phyloP scores from a whole-genome alignment of 2,329 filamentous ascomycete species.

The Pestalotiopsis fici region DNA sequence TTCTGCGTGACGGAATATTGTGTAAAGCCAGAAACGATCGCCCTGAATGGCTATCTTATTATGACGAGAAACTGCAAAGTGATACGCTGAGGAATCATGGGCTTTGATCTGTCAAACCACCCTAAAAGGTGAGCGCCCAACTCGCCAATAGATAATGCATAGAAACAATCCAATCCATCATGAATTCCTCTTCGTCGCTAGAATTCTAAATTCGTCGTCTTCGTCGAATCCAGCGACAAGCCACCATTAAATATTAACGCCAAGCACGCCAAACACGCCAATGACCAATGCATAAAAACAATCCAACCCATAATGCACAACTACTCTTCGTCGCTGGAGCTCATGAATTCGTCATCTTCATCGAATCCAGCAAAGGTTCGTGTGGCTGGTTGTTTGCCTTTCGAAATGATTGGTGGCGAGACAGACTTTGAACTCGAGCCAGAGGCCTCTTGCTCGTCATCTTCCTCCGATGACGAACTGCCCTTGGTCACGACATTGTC shows the following conservation, averaged over 20 bases:
- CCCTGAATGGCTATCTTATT: not conserved
- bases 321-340: conserved; percentile 61
- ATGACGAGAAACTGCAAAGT: not conserved
- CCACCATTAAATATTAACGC: too few relatives aligned
- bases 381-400: conserved; percentile 39
- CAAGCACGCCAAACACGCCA: not conserved
- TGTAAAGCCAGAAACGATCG: not conserved
- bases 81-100: not conserved
- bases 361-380: conserved; percentile 73
- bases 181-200: conserved; percentile 53
- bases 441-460: conserved; percentile 36
- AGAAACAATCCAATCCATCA: not conserved
- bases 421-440: conserved; percentile 44
- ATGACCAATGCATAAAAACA: not conserved
- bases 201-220: conserved; percentile 73
- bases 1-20: not conserved
- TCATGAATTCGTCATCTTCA: conserved; percentile 76
- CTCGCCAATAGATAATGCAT: not conserved
- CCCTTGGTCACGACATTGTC: conserved; percentile 56
- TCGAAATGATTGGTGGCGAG: conserved; percentile 42
- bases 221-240: conserved; percentile 83
- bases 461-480: conserved; percentile 33
- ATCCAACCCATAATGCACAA: not conserved
- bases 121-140: not conserved
- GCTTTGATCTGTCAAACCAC: not conserved